phyloP scores from a whole-genome alignment of 495 filamentous ascomycete genomes.

The Clavariopsis aquatica region DNA sequence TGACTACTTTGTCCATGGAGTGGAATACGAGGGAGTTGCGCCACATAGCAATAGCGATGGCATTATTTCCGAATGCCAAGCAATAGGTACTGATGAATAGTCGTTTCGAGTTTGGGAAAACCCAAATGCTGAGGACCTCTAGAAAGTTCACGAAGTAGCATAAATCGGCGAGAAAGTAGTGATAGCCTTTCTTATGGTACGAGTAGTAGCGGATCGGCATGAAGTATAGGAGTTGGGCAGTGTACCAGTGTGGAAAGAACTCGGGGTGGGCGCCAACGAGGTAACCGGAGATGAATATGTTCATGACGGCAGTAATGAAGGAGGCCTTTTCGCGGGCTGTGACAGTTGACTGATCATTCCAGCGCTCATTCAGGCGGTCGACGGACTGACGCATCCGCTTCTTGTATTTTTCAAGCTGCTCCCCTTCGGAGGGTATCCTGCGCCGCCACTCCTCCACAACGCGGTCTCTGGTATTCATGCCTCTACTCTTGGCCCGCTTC shows the following conservation, averaged over 20 bases:
- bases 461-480: conserved; percentile 62
- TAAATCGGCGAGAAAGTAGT: conserved; percentile 96
- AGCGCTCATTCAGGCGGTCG: conserved; percentile 79
- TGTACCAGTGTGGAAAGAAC: conserved; percentile 91
- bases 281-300: conserved; percentile 95
- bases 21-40: conserved; percentile 97
- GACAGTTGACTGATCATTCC: conserved; percentile 85
- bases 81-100: conserved; percentile 93
- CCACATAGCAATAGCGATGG: conserved; percentile 99
- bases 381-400: conserved; percentile 82
- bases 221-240: conserved; percentile 68
- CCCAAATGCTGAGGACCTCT: conserved; percentile 78
- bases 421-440: conserved; percentile 79
- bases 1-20: conserved; percentile 92
- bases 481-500: conserved; percentile 66
- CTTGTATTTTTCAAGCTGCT: conserved; percentile 88
- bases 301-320: conserved; percentile 93
- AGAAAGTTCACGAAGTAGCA: conserved; percentile 98
- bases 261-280: conserved; percentile 84
- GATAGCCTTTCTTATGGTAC: conserved; percentile 86
- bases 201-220: conserved; percentile 94
- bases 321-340: conserved; percentile 91
- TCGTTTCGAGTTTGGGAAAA: conserved; percentile 86
- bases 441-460: conserved; percentile 87
- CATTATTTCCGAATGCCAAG: conserved; percentile 92